Percentiles rank a stretch among this genome's conserved stretches.
phyloP scores from a whole-genome alignment of 768 basidiomycete species.

The Cubamyces lactineus region DNA sequence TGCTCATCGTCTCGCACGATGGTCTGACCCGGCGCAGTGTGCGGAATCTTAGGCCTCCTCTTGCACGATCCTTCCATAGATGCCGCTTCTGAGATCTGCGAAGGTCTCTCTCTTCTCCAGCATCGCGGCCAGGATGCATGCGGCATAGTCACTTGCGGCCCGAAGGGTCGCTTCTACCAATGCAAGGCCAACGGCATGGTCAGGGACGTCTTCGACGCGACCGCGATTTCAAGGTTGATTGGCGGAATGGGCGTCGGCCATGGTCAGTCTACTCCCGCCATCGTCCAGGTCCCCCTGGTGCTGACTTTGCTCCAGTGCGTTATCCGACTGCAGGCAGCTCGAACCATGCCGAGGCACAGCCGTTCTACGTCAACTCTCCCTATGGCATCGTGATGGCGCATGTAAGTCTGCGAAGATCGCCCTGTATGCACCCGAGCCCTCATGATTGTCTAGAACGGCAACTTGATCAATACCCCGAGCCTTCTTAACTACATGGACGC shows the following conservation, averaged over 20 bases:
- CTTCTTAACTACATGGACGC: conserved; percentile 95
- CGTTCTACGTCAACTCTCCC: conserved; percentile 99
- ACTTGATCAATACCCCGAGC: conserved; percentile 88
- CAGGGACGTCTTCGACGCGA: conserved; percentile 90
- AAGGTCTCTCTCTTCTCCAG: conserved; percentile 94
- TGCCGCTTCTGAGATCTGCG: conserved; percentile 87
- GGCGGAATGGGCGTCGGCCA: conserved; percentile 99
- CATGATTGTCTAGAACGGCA: conserved; percentile 76
- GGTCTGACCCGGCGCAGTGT: conserved; percentile 55
- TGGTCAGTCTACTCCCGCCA: conserved; percentile 53
- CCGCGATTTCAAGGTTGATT: conserved; percentile 72
- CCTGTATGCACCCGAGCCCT: not conserved
- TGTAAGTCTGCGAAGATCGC: conserved; percentile 50
- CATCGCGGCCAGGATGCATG: conserved; percentile 99
- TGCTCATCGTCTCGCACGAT: not conserved
- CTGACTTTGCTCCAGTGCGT: conserved; percentile 60
- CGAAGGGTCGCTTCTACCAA: conserved; percentile 94
- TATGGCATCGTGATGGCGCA: conserved; percentile 99
- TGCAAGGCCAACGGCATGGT: conserved; percentile 99
- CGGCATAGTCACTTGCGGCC: conserved; percentile 95
- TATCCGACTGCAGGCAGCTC: conserved; percentile 99
- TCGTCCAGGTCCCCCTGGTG: not conserved
- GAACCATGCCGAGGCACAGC: conserved; percentile 96
- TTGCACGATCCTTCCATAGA: conserved; percentile 75
- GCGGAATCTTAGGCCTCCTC: conserved; percentile 89